These are phyloP conservation scores for Colletotrichum abscissum DNA, from an alignment of 2,329 filamentous ascomycete species.

Conservation along the genomic window DNA sequence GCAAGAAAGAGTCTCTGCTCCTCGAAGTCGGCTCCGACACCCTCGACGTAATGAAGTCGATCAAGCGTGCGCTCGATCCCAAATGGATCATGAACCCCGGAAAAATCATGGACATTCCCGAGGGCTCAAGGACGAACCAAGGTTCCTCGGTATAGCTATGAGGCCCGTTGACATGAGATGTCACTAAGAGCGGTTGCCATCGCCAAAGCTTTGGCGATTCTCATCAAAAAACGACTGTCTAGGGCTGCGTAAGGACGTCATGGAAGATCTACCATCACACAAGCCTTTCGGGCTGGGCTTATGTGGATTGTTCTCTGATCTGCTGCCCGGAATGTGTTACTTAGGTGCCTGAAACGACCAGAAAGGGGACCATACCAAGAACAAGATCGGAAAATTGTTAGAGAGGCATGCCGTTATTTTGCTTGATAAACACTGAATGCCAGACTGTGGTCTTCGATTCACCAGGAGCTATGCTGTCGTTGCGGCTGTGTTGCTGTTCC, in stretches of 20 bases:
- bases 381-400: neutral
- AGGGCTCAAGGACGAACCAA: conserved; percentile 41
- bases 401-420: too few relatives aligned
- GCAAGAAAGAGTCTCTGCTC: conserved; percentile 83
- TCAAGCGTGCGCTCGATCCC: conserved; percentile 87
- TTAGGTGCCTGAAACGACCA: too few relatives aligned
- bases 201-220: too few relatives aligned
- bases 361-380: too few relatives aligned
- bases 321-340: neutral
- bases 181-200: neutral
- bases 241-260: neutral
- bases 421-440: too few relatives aligned
- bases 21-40: conserved; percentile 86
- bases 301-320: neutral
- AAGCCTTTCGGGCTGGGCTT: neutral
- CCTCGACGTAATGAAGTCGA: conserved; percentile 83
- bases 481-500: too few relatives aligned
- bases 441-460: too few relatives aligned
- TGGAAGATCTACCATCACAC: neutral
- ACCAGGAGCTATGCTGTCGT: too few relatives aligned
- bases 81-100: conserved; percentile 92
- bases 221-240: too few relatives aligned
- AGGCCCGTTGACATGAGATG: neutral
- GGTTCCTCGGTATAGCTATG: neutral
- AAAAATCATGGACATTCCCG: conserved; percentile 82